Conservation (phyloP, 768 basidiomycete genomes). For the Punctularia strigosozonata region DNA sequence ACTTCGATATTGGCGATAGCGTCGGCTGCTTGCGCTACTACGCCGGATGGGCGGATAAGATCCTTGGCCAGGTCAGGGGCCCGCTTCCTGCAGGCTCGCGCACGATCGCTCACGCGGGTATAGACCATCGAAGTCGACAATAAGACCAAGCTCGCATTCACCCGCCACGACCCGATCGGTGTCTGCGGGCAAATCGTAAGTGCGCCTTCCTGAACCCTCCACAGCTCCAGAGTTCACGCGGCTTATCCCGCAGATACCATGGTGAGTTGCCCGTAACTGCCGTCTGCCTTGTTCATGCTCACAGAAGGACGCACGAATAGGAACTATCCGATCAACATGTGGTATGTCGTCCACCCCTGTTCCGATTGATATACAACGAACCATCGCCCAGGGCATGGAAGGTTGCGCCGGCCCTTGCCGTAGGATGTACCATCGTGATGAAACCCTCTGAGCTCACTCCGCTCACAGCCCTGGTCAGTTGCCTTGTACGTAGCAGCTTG, state of each 20-base stretch:
- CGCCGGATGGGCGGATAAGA: slow-evolving; percentile 95
- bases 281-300: slow-evolving; percentile 4
- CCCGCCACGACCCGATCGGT: slow-evolving; percentile 84
- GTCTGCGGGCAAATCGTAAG: slow-evolving; percentile 94
- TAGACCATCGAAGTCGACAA: slow-evolving; percentile 70
- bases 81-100: neutral
- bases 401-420: slow-evolving; percentile 83
- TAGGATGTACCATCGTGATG: slow-evolving; percentile 90
- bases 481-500: slow-evolving; percentile 1
- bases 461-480: slow-evolving; percentile 62
- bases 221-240: slow-evolving; percentile 1
- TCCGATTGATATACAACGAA: neutral
- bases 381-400: slow-evolving; percentile 63
- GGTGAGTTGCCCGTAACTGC: slow-evolving; percentile 2
- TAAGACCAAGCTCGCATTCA: slow-evolving; percentile 73
- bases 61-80: slow-evolving; percentile 61
- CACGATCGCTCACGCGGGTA: neutral
- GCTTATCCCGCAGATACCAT: neutral
- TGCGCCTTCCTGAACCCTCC: slow-evolving; percentile 18
- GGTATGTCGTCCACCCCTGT: slow-evolving; percentile 26
- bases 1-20: slow-evolving; percentile 71
- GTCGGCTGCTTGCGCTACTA: slow-evolving; percentile 80
- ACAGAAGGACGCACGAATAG: slow-evolving; percentile 58
- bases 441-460: slow-evolving; percentile 88
- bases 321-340: slow-evolving; percentile 90